A percentile compares a stretch with the other conserved stretches of the same genome.
phyloP scores from a whole-genome alignment of 805 yeast genomes.

The Metschnikowia chrysomelidarum region DNA sequence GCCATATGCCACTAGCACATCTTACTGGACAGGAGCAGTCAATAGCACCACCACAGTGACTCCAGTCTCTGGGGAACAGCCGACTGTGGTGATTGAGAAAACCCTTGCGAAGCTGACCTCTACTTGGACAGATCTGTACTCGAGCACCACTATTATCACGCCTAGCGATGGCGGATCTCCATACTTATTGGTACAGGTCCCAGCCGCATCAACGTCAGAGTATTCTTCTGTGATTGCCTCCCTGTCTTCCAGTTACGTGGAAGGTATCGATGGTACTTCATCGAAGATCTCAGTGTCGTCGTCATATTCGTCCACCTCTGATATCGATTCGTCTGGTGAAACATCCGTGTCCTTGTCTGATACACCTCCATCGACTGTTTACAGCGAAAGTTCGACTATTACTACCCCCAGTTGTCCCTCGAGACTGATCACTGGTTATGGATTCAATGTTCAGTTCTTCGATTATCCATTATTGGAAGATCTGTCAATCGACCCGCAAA shows the following conservation, averaged over 20 bases:
- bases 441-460: conserved; percentile 11
- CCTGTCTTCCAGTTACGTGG: no score
- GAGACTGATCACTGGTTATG: no score
- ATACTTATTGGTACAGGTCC: conserved; percentile 17
- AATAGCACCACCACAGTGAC: conserved; percentile 13
- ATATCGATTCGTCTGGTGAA: no score
- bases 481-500: conserved; percentile 3
- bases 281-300: no score
- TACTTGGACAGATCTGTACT: conserved; percentile 9
- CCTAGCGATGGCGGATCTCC: conserved; percentile 19
- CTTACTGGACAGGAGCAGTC: conserved; percentile 10
- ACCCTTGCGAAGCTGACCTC: conserved; percentile 10
- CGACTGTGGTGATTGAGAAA: conserved; percentile 18
- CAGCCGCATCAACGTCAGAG: no score
- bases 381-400: no score
- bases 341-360: no score
- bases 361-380: no score
- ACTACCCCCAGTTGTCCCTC: no score
- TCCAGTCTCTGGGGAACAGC: conserved; percentile 17
- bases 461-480: conserved; percentile 3
- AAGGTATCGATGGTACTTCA: no score
- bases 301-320: no score
- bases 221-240: no score
- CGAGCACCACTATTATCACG: conserved; percentile 12
- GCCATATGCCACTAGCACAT: conserved; percentile 11